Evolutionary conservation across 2,329 filamentous ascomycete species (phyloP), one percentile per base, ranked within the genome.

Genomic region (Trichoderma sp.): DNA sequence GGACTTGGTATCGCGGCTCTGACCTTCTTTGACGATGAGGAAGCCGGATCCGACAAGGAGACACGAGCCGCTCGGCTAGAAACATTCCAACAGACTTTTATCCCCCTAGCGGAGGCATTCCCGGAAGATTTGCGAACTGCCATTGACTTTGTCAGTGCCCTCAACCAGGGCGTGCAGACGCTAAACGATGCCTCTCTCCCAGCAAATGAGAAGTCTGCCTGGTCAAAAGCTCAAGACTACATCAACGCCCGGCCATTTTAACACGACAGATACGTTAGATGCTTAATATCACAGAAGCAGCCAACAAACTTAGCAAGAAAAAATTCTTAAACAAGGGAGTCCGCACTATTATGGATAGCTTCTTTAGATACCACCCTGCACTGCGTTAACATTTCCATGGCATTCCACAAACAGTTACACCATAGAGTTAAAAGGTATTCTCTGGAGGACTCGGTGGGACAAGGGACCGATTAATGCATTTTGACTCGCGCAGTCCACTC

Each of bases 1-100:
- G 93, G 91, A 14, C 88, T 97, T 41, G 93, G 93, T 33, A 94
- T 97, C 77, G 93, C 94, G 1, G 91, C 95, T 56, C 94, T 95
- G 83, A 94, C 93, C 9, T 94, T 94, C 81, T 88, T 95, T 27
- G 93, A 95, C 78, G 93, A 95, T 75, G 86, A 95, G 66, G 89
- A 90, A 68, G 87, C 88, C 24, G 84, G 86, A 9, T 89, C 93
- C 76, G 87, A 89, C 11, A 84, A 83, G 3, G 87, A 89, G 71
- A 81, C 84, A 72, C 86, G 87, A 65, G 82, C 84, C 27, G 78
- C 80, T 4, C 87, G 88, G 75, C 86, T 88, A 75, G 77, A 83
- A n/a, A 83, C 84, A 7, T 92, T 92, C 80, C 88, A 3, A 81
- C 80, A 68, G 86, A 45, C 83, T 16, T 91, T 86, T 79, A 87